Conservation (phyloP, 495 filamentous ascomycete species). For the Parathielavia appendiculata region DNA sequence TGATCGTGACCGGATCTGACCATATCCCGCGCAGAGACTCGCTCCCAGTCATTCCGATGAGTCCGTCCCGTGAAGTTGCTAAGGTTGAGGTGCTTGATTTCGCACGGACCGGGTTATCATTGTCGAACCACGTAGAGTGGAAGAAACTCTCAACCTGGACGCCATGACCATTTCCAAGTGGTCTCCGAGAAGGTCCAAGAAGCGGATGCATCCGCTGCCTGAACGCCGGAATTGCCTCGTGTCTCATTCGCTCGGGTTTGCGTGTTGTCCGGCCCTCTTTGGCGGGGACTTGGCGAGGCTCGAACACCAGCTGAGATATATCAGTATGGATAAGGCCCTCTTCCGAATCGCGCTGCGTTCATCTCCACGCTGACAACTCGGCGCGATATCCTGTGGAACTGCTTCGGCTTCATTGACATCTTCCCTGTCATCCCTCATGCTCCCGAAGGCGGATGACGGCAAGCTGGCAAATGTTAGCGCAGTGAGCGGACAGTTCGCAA, state of each 20-base stretch:
- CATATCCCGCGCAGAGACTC: too few relatives aligned
- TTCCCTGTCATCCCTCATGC: background rate
- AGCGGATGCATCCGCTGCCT: too few relatives aligned
- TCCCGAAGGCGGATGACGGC: constrained; percentile 47
- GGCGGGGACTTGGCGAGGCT: too few relatives aligned
- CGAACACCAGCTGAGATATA: too few relatives aligned
- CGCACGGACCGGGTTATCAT: background rate
- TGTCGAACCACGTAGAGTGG: background rate
- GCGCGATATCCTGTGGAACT: background rate
- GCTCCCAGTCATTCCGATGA: background rate
- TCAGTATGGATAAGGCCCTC: too few relatives aligned
- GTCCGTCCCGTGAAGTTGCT: background rate
- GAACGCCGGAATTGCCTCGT: too few relatives aligned
- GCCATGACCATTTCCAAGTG: background rate
- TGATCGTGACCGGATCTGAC: too few relatives aligned
- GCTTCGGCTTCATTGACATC: background rate
- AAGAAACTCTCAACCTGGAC: background rate
- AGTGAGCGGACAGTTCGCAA: background rate
- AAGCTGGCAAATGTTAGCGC: constrained; percentile 9
- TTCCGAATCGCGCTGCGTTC: too few relatives aligned
- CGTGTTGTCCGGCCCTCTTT: too few relatives aligned
- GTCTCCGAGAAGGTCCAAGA: background rate
- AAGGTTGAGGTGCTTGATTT: background rate
- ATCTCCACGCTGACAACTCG: background rate
- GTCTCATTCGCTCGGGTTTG: too few relatives aligned